Percentiles rank a stretch among this genome's conserved stretches.
These are phyloP conservation scores for Podospora australis DNA, from an alignment of 495 filamentous ascomycete genomes.

Conservation along the genomic window DNA sequence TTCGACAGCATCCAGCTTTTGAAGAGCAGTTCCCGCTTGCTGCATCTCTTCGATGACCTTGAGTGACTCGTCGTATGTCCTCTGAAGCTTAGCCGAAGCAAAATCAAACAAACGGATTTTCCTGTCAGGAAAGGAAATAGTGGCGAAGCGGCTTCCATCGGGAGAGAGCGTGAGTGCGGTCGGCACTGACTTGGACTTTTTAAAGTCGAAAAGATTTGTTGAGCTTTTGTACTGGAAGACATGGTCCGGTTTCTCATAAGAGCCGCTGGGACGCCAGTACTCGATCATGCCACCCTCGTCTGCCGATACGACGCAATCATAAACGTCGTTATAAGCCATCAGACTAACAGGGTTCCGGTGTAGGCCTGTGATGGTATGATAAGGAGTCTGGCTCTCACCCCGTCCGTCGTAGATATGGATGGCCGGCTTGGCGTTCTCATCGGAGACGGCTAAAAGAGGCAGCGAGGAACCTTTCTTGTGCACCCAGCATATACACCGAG, in stretches of 20 bases:
- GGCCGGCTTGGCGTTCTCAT: conserved; percentile 53
- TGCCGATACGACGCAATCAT: conserved; percentile 81
- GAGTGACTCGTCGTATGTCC: conserved; percentile 92
- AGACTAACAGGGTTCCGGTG: conserved; percentile 73
- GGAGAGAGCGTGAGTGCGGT: conserved; percentile 83
- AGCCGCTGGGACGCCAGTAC: conserved; percentile 80
- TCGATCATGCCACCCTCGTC: conserved; percentile 94
- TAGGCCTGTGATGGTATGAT: conserved; percentile 67
- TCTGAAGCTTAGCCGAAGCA: conserved; percentile 73
- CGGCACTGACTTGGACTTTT: conserved; percentile 83
- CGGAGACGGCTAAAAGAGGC: conserved; percentile 85
- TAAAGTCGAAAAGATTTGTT: conserved; percentile 94
- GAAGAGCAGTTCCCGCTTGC: conserved; percentile 73
- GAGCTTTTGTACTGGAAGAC: conserved; percentile 89
- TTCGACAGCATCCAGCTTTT: conserved; percentile 78
- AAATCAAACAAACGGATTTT: conserved; percentile 93
- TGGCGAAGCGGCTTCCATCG: conserved; percentile 75
- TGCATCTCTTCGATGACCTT: conserved; percentile 85
- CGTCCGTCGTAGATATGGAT: conserved; percentile 86
- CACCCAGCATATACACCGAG: conserved; percentile 86
- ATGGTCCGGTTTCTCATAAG: conserved; percentile 83
- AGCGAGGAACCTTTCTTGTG: conserved; percentile 81
- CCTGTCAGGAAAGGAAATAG: conserved; percentile 88
- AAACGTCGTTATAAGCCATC: conserved; percentile 83
- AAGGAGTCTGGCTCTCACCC: conserved; percentile 64